A percentile compares a stretch with the other conserved stretches of the same genome.
phyloP scores from a whole-genome alignment of 768 basidiomycete genomes.

The Phylloporus arenicola region DNA sequence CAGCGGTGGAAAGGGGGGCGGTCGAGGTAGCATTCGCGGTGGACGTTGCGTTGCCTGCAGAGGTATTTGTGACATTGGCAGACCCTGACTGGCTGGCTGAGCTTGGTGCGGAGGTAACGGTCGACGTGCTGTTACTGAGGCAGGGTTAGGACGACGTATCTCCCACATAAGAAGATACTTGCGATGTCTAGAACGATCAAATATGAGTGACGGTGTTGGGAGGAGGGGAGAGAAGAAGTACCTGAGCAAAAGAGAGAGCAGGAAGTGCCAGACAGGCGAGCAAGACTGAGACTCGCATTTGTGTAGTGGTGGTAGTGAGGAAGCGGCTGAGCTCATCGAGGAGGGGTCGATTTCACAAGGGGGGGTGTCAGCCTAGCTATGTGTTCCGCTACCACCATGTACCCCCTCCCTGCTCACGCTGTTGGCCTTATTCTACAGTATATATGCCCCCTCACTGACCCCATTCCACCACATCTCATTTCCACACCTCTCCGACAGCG shows the following conservation, averaged over 20 bases:
- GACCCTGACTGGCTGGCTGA: conserved; percentile 20
- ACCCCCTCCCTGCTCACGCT: conserved; percentile 31
- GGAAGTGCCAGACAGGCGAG: conserved; percentile 28
- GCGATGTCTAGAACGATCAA: conserved; percentile 31
- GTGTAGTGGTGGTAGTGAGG: conserved; percentile 1
- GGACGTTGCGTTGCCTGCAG: conserved; percentile 31
- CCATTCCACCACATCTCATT: conserved; percentile 56
- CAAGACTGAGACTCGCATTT: conserved; percentile 30
- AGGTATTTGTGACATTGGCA: conserved; percentile 9
- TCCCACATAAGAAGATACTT: conserved; percentile 29
- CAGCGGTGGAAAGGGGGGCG: conserved; percentile 47
- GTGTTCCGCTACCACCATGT: conserved; percentile 23
- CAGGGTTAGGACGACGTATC: conserved; percentile 38
- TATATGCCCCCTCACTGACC: conserved; percentile 46
- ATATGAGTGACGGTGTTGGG: conserved; percentile 1
- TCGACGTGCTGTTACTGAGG: conserved; percentile 37
- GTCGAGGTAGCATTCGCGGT: conserved; percentile 10
- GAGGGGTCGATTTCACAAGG: conserved; percentile 7
- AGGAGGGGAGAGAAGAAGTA: conserved; percentile 7
- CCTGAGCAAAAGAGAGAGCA: conserved; percentile 29
- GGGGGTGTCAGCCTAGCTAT: background rate
- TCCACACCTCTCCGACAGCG: conserved; percentile 56
- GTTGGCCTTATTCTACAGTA: conserved; percentile 51
- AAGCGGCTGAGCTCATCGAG: conserved; percentile 4
- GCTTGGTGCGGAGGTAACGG: conserved; percentile 44